Conservation (phyloP, 805 yeast species). For the Cyberlindnera mrakii region DNA sequence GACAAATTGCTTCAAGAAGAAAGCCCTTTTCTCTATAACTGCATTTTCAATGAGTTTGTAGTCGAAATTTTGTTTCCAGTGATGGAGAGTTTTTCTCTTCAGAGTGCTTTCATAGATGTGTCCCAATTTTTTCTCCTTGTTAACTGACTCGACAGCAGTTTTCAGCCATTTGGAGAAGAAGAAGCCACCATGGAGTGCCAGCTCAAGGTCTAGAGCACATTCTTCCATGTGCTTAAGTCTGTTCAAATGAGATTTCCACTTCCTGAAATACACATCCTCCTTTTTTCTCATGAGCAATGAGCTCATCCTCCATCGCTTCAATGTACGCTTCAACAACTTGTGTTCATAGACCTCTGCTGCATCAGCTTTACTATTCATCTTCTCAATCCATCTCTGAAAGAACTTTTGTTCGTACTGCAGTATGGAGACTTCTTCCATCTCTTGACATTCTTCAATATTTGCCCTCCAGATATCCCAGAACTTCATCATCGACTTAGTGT, state of each 20-base stretch:
- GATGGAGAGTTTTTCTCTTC: neutral
- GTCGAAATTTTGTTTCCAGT: conserved; percentile 8
- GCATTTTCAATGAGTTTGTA: conserved; percentile 8
- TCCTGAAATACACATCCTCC: neutral
- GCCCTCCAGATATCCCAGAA: conserved; percentile 18
- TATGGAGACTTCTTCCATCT: conserved; percentile 10
- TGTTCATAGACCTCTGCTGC: conserved; percentile 6
- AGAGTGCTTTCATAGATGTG: neutral
- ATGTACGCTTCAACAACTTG: conserved; percentile 1
- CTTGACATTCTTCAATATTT: conserved; percentile 6
- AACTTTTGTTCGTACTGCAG: conserved; percentile 9
- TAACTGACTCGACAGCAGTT: neutral
- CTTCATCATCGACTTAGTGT: conserved; percentile 10
- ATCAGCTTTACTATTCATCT: neutral
- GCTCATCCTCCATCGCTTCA: conserved; percentile 12
- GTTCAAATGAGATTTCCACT: conserved; percentile 8
- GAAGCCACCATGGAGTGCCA: conserved; percentile 20
- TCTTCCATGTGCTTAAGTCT: neutral
- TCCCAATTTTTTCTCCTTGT: neutral
- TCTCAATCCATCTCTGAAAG: conserved; percentile 14
- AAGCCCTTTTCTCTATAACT: conserved; percentile 2
- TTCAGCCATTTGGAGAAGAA: conserved; percentile 22
- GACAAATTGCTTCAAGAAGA: conserved; percentile 9
- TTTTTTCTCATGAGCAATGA: neutral
- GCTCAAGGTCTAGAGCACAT: conserved; percentile 14